Base-by-base conservation (phyloP, 371 early-diverging fungal genomes). In the Chytridium lagenaria region DNA sequence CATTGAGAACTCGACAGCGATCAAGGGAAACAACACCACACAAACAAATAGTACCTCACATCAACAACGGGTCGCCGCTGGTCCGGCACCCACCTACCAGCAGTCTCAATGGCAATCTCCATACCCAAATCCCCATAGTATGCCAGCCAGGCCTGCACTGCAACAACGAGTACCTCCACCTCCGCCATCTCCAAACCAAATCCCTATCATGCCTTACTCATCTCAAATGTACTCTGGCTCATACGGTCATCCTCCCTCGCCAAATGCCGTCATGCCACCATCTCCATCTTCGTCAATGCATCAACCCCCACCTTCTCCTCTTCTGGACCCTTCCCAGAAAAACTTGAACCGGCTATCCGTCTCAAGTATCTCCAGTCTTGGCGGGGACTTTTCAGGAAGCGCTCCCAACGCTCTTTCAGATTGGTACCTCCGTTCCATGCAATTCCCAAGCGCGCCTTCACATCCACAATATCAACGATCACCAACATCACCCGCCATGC, bases 1-100 rank as follows among this genome's bases (percentile, higher is more conserved):
- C 36, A 61, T 61, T 61, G 31, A 31, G 36, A 61, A 61, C 19
- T 61, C 61, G 26, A 3, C 61, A 3, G 61, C 36, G 7, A 33
- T 61, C 61, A 61, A 61, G 12, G 30, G 61, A 7, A 33, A 12
- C 26, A 52, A 26, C 55, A 26, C 5, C 55, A 52, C 55, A 10
- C 23, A 7, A 12, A 26, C 55, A 52, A 52, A 7, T 12, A 12
- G 12, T 12, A 44, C 44, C 44, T 44, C 44, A 12, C 55, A 10
- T 5, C 26, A 12, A 52, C 55, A 7, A 52, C 55, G 55, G n/a
- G 12, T 52, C 55, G 44, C 44, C 44, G 44, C 44, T 12, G 44
- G 44, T 44, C 44, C 44, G 44, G 44, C 44, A 7, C 44, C 44
- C 44, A 44, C 19, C 44, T 44, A 19, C 44, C 44, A n/a, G 44